Conservation (phyloP, 345 rosid species). For the Draba incana region DNA sequence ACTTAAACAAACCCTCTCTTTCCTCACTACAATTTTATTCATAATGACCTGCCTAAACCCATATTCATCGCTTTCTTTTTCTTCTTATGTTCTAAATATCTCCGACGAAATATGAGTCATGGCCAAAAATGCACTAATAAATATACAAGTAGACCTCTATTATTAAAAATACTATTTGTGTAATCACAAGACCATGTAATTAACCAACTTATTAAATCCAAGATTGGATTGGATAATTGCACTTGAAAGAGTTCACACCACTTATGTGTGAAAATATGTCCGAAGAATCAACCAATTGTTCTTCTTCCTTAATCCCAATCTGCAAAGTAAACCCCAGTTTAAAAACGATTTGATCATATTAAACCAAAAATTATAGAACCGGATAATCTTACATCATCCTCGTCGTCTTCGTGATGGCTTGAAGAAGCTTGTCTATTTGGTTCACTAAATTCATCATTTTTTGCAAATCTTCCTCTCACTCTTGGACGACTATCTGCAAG, state of each 20-base stretch:
- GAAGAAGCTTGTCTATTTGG: conserved; percentile 53
- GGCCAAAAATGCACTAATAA: conserved; percentile 31
- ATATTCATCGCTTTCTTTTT: conserved; percentile 19
- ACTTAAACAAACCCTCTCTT: conserved; percentile 20
- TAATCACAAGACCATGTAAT: conserved; percentile 2
- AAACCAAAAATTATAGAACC: not conserved
- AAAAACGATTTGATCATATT: conserved; percentile 5
- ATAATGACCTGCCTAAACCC: conserved; percentile 35
- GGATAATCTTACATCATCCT: conserved; percentile 57
- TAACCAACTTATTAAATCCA: conserved; percentile 64
- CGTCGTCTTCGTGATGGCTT: conserved; percentile 74
- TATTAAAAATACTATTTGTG: conserved; percentile 11
- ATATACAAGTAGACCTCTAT: conserved; percentile 32
- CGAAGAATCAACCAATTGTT: conserved; percentile 75
- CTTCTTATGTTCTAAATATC: conserved; percentile 25
- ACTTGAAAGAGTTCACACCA: conserved; percentile 88
- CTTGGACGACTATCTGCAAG: conserved; percentile 94
- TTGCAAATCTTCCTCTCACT: conserved; percentile 95
- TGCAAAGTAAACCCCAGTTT: conserved; percentile 27
- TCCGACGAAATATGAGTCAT: conserved; percentile 16
- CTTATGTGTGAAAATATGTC: conserved; percentile 87
- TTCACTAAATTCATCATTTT: conserved; percentile 79
- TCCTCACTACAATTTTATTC: conserved; percentile 32
- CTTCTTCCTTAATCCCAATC: conserved; percentile 78
- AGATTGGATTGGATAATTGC: conserved; percentile 76